Conservation (phyloP, 1,284 basidiomycete genomes). For the Heterobasidion parviporum region DNA sequence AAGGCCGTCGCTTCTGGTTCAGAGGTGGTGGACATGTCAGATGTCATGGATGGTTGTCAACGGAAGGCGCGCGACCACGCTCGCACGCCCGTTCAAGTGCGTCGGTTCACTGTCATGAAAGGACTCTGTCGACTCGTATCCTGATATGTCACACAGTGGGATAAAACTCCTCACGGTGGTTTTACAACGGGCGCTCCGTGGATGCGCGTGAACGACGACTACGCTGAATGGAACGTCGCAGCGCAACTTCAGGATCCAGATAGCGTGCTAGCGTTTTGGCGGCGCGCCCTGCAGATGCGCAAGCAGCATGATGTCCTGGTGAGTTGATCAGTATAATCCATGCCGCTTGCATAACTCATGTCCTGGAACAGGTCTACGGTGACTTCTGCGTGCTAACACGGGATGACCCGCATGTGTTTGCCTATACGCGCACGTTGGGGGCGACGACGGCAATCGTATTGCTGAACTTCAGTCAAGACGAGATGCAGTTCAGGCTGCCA, state of each 20-base stretch:
- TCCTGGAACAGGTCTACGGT: slow-evolving; percentile 39
- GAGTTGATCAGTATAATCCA: not conserved
- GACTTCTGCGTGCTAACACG: slow-evolving; percentile 41
- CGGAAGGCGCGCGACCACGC: slow-evolving; percentile 66
- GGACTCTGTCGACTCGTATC: too few relatives aligned
- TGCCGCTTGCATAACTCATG: too few relatives aligned
- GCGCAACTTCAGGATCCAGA: slow-evolving; percentile 36
- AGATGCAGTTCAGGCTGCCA: slow-evolving; percentile 17
- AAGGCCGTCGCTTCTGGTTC: slow-evolving; percentile 10
- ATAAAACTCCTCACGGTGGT: slow-evolving; percentile 44
- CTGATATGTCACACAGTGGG: slow-evolving; percentile 40
- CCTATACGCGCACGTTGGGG: slow-evolving; percentile 40
- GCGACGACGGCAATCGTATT: slow-evolving; percentile 30
- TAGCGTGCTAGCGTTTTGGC: slow-evolving; percentile 57
- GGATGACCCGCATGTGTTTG: slow-evolving; percentile 44
- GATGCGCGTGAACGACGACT: slow-evolving; percentile 75
- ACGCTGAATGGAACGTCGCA: slow-evolving; percentile 51
- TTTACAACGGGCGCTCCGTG: slow-evolving; percentile 62
- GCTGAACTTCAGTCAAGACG: slow-evolving; percentile 41
- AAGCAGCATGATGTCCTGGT: slow-evolving; percentile 43
- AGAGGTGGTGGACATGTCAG: slow-evolving; percentile 45
- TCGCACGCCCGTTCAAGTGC: slow-evolving; percentile 56
- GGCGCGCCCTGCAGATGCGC: slow-evolving; percentile 40
- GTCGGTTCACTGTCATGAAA: slow-evolving; percentile 1
- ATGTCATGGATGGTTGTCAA: slow-evolving; percentile 47